Conservation (phyloP, 805 yeast species). For the Ogataea sp. region DNA sequence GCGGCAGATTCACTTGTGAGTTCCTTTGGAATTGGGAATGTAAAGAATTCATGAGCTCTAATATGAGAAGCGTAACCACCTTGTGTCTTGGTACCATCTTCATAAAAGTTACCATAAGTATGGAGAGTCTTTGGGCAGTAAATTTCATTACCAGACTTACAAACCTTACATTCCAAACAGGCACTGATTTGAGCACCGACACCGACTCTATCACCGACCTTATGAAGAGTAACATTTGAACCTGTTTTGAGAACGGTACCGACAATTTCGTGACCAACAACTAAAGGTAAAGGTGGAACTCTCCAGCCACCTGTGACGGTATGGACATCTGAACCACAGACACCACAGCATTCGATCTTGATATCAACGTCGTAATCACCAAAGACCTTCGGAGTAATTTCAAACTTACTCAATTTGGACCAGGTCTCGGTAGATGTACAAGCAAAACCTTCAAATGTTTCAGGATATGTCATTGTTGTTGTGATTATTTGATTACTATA, state of each 20-base stretch:
- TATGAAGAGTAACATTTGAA: constrained; percentile 38
- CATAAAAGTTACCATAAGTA: constrained; percentile 27
- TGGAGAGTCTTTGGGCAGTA: constrained; percentile 27
- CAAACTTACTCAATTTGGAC: constrained; percentile 22
- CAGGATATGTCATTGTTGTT: constrained; percentile 24
- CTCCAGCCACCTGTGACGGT: constrained; percentile 26
- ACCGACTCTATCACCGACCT: constrained; percentile 72
- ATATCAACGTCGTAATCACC: constrained; percentile 31
- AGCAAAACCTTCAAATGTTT: constrained; percentile 31
- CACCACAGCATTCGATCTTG: constrained; percentile 38
- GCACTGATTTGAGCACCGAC: constrained; percentile 64
- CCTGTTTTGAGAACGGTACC: constrained; percentile 58
- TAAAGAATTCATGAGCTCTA: constrained; percentile 56
- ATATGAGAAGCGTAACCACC: constrained; percentile 69
- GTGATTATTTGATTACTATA: too few relatives aligned
- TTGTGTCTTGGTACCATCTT: constrained; percentile 29
- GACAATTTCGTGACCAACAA: constrained; percentile 58
- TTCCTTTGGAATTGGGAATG: constrained; percentile 53
- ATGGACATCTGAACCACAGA: constrained; percentile 46
- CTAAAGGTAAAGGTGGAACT: constrained; percentile 5
- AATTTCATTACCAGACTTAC: constrained; percentile 42
- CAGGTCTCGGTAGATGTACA: constrained; percentile 26
- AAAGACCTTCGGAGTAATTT: constrained; percentile 17
- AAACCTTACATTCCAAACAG: constrained; percentile 56
- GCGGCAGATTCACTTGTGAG: constrained; percentile 50